Conservation (phyloP, 495 filamentous ascomycete genomes). For the Margaritispora aquatica region DNA sequence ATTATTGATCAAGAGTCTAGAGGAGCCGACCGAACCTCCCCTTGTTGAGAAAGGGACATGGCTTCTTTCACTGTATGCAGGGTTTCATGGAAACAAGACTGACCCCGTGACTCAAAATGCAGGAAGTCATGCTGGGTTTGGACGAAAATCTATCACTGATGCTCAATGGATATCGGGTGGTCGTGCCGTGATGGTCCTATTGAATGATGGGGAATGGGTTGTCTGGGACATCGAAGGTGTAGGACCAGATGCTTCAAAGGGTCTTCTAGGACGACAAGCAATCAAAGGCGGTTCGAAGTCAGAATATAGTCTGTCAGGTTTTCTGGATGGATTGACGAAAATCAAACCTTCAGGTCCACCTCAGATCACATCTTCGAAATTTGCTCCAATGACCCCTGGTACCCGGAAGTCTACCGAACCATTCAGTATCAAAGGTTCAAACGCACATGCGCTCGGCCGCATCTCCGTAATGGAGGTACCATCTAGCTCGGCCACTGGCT, state of each 20-base stretch:
- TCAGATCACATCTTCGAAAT: constrained; percentile 43
- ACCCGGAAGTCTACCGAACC: constrained; percentile 48
- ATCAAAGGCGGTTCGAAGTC: constrained; percentile 59
- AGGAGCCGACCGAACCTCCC: constrained; percentile 5
- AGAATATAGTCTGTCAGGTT: constrained; percentile 63
- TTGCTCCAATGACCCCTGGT: constrained; percentile 81
- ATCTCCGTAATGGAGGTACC: constrained; percentile 51
- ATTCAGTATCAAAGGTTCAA: constrained; percentile 25
- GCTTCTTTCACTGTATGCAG: constrained; percentile 64
- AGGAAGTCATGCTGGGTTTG: constrained; percentile 28
- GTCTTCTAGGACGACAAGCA: constrained; percentile 55
- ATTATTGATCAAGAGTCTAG: constrained; percentile 3
- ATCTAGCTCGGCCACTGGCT: constrained; percentile 39
- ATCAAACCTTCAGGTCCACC: constrained; percentile 19
- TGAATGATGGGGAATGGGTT: constrained; percentile 87
- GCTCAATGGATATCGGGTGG: constrained; percentile 81
- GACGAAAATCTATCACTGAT: constrained; percentile 71
- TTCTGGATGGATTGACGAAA: constrained; percentile 41
- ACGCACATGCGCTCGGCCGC: constrained; percentile 45
- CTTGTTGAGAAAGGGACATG: constrained; percentile 39
- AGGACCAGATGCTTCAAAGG: constrained; percentile 45
- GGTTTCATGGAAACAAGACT: constrained; percentile 42
- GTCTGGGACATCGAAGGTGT: constrained; percentile 82
- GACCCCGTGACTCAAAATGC: constrained; percentile 26
- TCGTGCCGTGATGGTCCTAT: constrained; percentile 65